Conservation (phyloP, 148 eudicot species). For the Cornus controversa region DNA sequence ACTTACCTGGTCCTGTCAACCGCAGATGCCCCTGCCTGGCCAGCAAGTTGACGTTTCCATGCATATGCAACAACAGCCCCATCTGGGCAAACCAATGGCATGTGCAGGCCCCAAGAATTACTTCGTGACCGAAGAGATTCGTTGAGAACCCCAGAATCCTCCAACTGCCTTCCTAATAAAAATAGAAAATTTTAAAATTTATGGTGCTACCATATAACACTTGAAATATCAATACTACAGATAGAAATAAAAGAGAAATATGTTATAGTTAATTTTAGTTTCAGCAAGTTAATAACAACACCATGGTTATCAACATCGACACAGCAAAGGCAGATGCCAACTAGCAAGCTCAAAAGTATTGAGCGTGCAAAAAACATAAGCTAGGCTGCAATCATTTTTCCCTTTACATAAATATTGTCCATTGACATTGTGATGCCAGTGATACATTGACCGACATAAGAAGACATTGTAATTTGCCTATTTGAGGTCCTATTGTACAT, state of each 20-base stretch:
- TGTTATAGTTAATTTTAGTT: neutral
- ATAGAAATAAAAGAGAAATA: too few relatives aligned
- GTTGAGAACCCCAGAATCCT: constrained; percentile 84
- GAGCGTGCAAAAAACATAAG: too few relatives aligned
- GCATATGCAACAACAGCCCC: constrained; percentile 99
- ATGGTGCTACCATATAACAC: neutral
- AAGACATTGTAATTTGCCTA: too few relatives aligned
- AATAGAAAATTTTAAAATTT: constrained; percentile 4
- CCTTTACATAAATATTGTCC: too few relatives aligned
- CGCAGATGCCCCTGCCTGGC: constrained; percentile 99
- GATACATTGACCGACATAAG: too few relatives aligned
- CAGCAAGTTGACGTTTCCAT: constrained; percentile 99
- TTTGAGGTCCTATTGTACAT: too few relatives aligned
- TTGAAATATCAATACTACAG: neutral
- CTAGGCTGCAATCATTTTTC: too few relatives aligned
- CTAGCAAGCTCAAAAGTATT: too few relatives aligned
- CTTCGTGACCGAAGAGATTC: constrained; percentile 92
- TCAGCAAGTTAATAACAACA: neutral
- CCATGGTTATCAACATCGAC: neutral
- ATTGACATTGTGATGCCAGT: too few relatives aligned
- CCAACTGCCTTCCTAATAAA: constrained; percentile 78
- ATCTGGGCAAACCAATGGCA: constrained; percentile 99
- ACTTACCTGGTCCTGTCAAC: constrained; percentile 93
- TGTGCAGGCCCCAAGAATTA: constrained; percentile 98
- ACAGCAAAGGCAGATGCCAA: too few relatives aligned